Evolutionary conservation across 2,329 filamentous ascomycete species (phyloP), one percentile per base, ranked within the genome.

Genomic region (Lojkania enalia): DNA sequence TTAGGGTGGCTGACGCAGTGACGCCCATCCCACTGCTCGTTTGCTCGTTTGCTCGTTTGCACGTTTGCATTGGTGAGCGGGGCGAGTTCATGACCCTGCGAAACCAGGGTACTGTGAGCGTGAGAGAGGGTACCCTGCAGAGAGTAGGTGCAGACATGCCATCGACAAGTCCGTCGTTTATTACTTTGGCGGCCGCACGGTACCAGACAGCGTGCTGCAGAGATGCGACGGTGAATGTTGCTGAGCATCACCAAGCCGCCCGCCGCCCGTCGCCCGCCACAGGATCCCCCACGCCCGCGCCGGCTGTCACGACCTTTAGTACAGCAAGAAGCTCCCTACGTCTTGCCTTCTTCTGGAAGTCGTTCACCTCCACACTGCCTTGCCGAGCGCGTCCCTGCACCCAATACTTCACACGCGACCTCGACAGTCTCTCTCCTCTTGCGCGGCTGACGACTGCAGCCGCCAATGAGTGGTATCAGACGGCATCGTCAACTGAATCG

Each of bases 261-360:
- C 30, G 30, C 30, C 30, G 11, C 30, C 14, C 9, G 30, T 16
- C 30, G 30, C 7, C 30, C 14, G 7, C 30, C 44, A 35, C 16
- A 27, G 16, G 35, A 38, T 43, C 37, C 44, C 57, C 50, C 57
- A 54, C 57, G 57, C 57, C 54, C 52, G 41, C 13, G 43, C 38
- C 38, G 45, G 39, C 48, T 31, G 42, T 42, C 46, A 46, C 16
- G 30, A 42, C 48, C 48, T 32, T 46, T 44, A 46, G 32, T 39
- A 23, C 33, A 38, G 25, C 33, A 20, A 45, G 18, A 21, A 35
- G 48, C 32, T 41, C 55, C 38, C 48, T 36, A 19, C 44, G 46
- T 39, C 44, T 54, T 50, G 48, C 49, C 48, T 48, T 37, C 44
- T 11, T 15, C 15, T 33, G 11, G 25, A 7, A 29, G 25, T 29